Evolutionary conservation across 2,329 filamentous ascomycete species (phyloP), one percentile per base, ranked within the genome.

Genomic region (Cladosporium sphaerospermum): DNA sequence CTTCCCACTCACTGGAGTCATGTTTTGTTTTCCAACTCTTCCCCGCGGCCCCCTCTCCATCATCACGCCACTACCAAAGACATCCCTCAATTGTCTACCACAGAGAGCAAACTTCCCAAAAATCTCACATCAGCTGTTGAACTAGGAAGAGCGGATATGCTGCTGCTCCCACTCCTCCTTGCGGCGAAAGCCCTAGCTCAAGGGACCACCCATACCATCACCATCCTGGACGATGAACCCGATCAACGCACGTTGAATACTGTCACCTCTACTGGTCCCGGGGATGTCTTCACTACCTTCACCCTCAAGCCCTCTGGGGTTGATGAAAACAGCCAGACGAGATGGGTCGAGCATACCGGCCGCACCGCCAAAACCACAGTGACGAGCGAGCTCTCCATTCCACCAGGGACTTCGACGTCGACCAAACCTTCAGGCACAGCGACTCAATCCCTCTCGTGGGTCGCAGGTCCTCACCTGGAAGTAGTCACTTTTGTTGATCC

Each of bases 401-500:
- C 37, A 6, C 9, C 37, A 8, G 37, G 18, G 7, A 50, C 39
- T 9, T 19, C 31, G 10, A 14, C 39, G 16, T 34, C 47, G 3
- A 33, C 14, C 10, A 50, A 37, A 9, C 28, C 37, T 14, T 19
- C 39, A 2, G 47, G 47, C 16, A 50, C 47, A n/a, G 39, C 39
- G 23, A 50, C 47, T n/a, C 47, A 50, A 14, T 31, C 28, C 11
- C 28, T 50, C 10, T 31, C 36, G 19, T 50, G 47, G 47, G 37
- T 42, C n/a, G 28, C 42, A n/a, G 47, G 47, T 3, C 47, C 42
- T 31, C 47, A 50, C 37, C 34, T 50, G 36, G 47, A 50, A 28
- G 39, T 50, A 9, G 16, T 50, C 39, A 50, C 47, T 9, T 23
- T 50, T 31, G 42, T 31, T 9, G 47, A 41, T 5, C n/a, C 47